These are phyloP conservation scores for Sugiyamaella sp. DNA, from an alignment of 1,139 yeast species.

Conservation along the genomic window DNA sequence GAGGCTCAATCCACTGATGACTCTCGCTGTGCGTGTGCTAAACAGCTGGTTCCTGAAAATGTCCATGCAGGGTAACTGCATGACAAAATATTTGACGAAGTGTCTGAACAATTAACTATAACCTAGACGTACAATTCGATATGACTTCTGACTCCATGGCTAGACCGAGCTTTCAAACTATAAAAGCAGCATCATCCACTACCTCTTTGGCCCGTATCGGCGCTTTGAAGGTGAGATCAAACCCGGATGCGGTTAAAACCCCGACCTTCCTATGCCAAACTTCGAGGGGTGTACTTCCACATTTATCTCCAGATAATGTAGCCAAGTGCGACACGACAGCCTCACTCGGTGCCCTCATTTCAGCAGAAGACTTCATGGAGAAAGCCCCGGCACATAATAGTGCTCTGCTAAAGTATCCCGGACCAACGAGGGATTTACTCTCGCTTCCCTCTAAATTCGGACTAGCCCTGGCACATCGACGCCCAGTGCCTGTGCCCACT, in stretches of 20 bases:
- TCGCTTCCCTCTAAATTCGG: slow-evolving; percentile 33
- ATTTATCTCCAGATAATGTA: slow-evolving; percentile 47
- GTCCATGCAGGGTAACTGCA: slow-evolving; percentile 6
- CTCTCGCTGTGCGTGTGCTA: no score
- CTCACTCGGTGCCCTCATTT: slow-evolving; percentile 32
- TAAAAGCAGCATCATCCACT: slow-evolving; percentile 18
- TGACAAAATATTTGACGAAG: background rate
- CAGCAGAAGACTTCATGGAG: slow-evolving; percentile 42
- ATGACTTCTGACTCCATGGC: slow-evolving; percentile 21
- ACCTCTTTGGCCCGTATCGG: slow-evolving; percentile 21
- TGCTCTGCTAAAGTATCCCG: slow-evolving; percentile 29
- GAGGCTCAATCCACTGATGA: no score
- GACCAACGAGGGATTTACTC: slow-evolving; percentile 30
- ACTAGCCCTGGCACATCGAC: slow-evolving; percentile 35
- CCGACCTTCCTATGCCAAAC: slow-evolving; percentile 43
- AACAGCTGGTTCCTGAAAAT: no score
- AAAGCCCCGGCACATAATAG: slow-evolving; percentile 29
- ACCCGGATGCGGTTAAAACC: slow-evolving; percentile 30
- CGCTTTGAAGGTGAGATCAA: slow-evolving; percentile 18
- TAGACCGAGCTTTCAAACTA: slow-evolving; percentile 15
- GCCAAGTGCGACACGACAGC: slow-evolving; percentile 24
- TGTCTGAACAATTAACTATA: slow-evolving; percentile 31
- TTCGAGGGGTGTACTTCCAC: slow-evolving; percentile 47
- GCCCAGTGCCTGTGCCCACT: slow-evolving; percentile 39
- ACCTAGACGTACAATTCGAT: slow-evolving; percentile 25